Evolutionary conservation across 495 filamentous ascomycete species (phyloP).

Genomic region (Poronia punctata): DNA sequence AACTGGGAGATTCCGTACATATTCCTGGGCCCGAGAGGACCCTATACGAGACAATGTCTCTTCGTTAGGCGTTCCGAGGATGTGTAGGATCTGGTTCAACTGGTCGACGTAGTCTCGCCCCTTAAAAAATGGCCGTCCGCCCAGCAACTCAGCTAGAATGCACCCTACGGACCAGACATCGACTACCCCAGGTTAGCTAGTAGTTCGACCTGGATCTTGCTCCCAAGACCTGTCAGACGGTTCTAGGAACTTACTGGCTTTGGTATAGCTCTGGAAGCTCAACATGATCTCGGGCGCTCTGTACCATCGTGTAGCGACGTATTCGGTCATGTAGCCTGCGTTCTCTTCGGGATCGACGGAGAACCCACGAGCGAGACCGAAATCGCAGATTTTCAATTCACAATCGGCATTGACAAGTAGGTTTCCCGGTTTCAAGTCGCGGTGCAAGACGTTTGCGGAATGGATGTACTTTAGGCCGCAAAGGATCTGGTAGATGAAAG

Average conservation of each 20-base stretch:
- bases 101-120: constrained; percentile 98
- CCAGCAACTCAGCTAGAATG: constrained; percentile 92
- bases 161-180: constrained; percentile 99
- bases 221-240: background rate
- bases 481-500: constrained; percentile 90
- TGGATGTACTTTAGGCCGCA: constrained; percentile 98
- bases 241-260: constrained; percentile 71
- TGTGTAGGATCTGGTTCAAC: constrained; percentile 97
- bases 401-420: constrained; percentile 97
- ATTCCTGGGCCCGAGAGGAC: constrained; percentile 92
- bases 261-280: constrained; percentile 99
- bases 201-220: background rate
- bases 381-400: constrained; percentile 98
- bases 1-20: constrained; percentile 93
- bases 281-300: constrained; percentile 98
- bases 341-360: constrained; percentile 97
- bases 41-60: constrained; percentile 92
- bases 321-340: constrained; percentile 99
- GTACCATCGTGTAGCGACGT: constrained; percentile 98
- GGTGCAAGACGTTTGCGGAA: constrained; percentile 93
- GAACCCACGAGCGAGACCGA: constrained; percentile 91
- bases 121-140: constrained; percentile 97
- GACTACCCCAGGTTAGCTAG: constrained; percentile 46
- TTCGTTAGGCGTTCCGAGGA: constrained; percentile 92
- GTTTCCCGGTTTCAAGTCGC: constrained; percentile 95